Evolutionary conservation across 371 early-diverging fungal genomes (phyloP).

Genomic region (Cokeromyces recurvatus): DNA sequence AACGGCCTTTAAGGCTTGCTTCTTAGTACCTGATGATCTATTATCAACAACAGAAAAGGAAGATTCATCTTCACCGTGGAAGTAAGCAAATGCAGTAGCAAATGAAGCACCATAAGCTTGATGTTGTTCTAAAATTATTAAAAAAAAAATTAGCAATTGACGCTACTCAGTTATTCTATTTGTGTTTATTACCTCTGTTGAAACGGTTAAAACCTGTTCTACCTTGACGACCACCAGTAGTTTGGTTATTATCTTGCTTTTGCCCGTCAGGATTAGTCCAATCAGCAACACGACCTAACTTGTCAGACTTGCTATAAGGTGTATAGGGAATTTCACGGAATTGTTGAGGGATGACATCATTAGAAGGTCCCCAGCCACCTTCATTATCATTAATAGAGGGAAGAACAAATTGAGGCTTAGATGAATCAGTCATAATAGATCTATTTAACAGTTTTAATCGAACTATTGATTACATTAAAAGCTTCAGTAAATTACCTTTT

Average conservation of each 20-base stretch:
- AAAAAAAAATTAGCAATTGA: too few relatives aligned
- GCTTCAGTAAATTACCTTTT: too few relatives aligned
- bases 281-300: slow-evolving; percentile 91
- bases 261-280: slow-evolving; percentile 77
- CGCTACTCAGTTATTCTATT: neutral
- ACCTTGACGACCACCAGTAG: slow-evolving; percentile 41
- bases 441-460: too few relatives aligned
- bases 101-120: slow-evolving; percentile 87
- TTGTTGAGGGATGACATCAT: slow-evolving; percentile 48
- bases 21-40: slow-evolving; percentile 67
- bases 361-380: slow-evolving; percentile 78
- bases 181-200: slow-evolving; percentile 49
- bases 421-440: slow-evolving; percentile 18
- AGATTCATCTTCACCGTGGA: slow-evolving; percentile 89
- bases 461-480: too few relatives aligned
- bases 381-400: slow-evolving; percentile 67
- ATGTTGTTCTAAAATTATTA: slow-evolving; percentile 45
- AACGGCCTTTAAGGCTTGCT: slow-evolving; percentile 60
- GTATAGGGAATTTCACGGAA: slow-evolving; percentile 91
- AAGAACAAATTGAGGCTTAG: slow-evolving; percentile 56
- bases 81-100: slow-evolving; percentile 87
- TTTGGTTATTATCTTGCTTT: slow-evolving; percentile 60
- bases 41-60: slow-evolving; percentile 96
- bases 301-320: slow-evolving; percentile 94
- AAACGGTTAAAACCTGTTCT: slow-evolving; percentile 58